A percentile compares a stretch with the other conserved stretches of the same genome.
Evolutionary conservation across 768 basidiomycete genomes (phyloP).

Genomic region (Panaeolus cyanescens): DNA sequence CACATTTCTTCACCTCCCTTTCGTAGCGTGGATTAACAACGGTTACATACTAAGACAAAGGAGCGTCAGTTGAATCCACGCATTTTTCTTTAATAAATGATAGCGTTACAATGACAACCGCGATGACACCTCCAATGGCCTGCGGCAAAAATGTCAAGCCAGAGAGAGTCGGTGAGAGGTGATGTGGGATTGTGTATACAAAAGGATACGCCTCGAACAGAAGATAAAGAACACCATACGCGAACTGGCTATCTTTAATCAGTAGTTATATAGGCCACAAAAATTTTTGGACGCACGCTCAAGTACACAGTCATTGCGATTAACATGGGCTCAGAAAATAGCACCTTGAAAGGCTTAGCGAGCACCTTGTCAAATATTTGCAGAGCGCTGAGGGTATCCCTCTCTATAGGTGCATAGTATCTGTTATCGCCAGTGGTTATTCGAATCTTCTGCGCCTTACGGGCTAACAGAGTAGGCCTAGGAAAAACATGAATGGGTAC

Average conservation of each 20-base stretch:
- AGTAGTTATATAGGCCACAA: no score
- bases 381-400: constrained; percentile 32
- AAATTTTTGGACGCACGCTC: constrained; percentile 48
- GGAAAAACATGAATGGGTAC: constrained; percentile 20
- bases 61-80: no score
- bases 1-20: constrained; percentile 38
- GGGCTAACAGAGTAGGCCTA: constrained; percentile 58
- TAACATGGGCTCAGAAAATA: constrained; percentile 66
- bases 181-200: constrained; percentile 53
- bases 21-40: constrained; percentile 53
- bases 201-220: constrained; percentile 64
- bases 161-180: constrained; percentile 51
- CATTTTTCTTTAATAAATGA: no score
- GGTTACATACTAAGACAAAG: constrained; percentile 39
- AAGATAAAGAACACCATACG: constrained; percentile 64
- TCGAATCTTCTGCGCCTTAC: constrained; percentile 50
- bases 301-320: constrained; percentile 61
- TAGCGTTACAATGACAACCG: constrained; percentile 41
- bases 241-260: constrained; percentile 44
- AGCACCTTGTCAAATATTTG: constrained; percentile 48
- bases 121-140: constrained; percentile 50
- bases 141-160: constrained; percentile 66
- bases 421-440: constrained; percentile 51
- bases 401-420: constrained; percentile 57
- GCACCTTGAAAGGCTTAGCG: constrained; percentile 61